These are phyloP conservation scores for Oryza glaberrima DNA, from an alignment of 176 grass and related monocot species.

Conservation along the genomic window DNA sequence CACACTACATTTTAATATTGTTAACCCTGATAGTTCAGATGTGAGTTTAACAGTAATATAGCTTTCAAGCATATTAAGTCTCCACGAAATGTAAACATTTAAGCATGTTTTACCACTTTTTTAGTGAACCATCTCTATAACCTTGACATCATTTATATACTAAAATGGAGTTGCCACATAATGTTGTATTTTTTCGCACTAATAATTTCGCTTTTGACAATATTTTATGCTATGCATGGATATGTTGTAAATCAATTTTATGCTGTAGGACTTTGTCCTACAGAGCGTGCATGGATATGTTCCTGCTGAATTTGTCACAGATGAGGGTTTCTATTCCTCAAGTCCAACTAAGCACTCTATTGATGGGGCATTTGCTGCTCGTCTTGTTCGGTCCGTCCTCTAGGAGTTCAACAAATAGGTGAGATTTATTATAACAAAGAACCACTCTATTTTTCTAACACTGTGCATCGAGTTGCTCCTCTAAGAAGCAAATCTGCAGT, in stretches of 20 bases:
- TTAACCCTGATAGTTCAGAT: slow-evolving; percentile 12
- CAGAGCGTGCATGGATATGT: slow-evolving; percentile 66
- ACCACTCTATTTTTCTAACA: background rate
- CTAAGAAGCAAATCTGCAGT: background rate
- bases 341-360: slow-evolving; percentile 83
- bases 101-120: slow-evolving; percentile 2
- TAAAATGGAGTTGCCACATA: background rate
- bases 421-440: slow-evolving; percentile 32
- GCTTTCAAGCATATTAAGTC: slow-evolving; percentile 11
- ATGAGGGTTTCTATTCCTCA: slow-evolving; percentile 85
- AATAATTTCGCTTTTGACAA: slow-evolving; percentile 3
- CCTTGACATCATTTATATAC: background rate
- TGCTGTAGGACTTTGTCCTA: slow-evolving; percentile 61
- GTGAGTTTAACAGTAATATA: slow-evolving; percentile 18
- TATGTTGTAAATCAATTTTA: slow-evolving; percentile 12
- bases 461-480: slow-evolving; percentile 4
- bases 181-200: background rate
- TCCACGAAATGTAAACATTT: slow-evolving; percentile 13
- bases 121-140: slow-evolving; percentile 23
- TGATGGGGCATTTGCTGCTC: slow-evolving; percentile 91
- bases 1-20: slow-evolving; percentile 21
- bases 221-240: slow-evolving; percentile 21
- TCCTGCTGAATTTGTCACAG: slow-evolving; percentile 77
- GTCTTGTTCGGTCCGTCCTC: slow-evolving; percentile 54
- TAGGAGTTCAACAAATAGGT: slow-evolving; percentile 42